Percentiles rank a stretch among this genome's conserved stretches.
Conservation (phyloP, 2,329 filamentous ascomycete genomes). For the Hirsutella minnesotensis region DNA sequence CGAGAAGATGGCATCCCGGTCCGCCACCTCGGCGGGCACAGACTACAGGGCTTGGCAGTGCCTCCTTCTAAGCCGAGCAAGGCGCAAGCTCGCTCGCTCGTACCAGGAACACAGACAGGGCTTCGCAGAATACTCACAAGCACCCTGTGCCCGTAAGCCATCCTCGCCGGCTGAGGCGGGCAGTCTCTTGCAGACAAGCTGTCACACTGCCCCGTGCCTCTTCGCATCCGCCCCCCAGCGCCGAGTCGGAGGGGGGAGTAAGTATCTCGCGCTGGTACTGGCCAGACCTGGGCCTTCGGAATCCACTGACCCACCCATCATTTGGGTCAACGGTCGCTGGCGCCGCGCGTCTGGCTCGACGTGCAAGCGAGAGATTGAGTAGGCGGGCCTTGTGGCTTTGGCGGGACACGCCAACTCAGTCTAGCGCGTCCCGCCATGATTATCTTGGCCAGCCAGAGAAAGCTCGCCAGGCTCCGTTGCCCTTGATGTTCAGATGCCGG, state of each 20-base stretch:
- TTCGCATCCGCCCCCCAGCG: conserved; percentile 11
- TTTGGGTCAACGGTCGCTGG: conserved; percentile 4
- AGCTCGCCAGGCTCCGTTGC: neutral
- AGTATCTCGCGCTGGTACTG: conserved; percentile 11
- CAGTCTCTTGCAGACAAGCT: neutral
- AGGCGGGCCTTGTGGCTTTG: neutral
- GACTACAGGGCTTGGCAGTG: neutral
- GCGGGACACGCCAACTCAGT: neutral
- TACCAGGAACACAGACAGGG: no score
- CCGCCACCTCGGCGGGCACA: conserved; percentile 1
- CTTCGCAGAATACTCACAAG: no score
- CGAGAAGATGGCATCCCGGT: conserved; percentile 15
- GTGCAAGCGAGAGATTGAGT: neutral
- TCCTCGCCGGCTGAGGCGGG: no score
- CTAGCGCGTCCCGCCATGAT: neutral
- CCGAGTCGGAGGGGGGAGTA: conserved; percentile 15
- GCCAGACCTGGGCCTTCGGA: conserved; percentile 11
- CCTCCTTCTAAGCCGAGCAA: neutral
- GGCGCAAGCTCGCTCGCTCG: conserved; percentile 7
- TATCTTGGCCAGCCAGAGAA: neutral
- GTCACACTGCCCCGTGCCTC: neutral
- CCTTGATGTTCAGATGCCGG: conserved; percentile 1
- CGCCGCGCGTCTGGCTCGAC: conserved; percentile 6
- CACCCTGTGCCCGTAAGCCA: neutral
- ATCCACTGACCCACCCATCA: neutral